These are phyloP conservation scores for Corymbia maculata DNA, from an alignment of 345 rosid genomes.

Conservation along the genomic window DNA sequence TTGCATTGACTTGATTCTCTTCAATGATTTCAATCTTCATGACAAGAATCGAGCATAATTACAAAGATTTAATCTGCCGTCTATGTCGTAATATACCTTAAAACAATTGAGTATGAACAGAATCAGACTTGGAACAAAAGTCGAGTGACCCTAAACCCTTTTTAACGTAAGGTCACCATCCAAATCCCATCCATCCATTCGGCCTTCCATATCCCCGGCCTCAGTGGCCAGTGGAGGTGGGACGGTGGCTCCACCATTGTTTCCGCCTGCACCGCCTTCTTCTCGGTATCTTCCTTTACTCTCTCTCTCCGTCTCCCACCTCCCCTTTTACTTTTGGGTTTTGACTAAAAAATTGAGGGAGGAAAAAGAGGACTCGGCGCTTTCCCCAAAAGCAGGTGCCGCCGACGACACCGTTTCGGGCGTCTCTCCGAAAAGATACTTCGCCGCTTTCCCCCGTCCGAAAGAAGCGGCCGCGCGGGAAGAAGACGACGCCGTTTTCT, in stretches of 20 bases:
- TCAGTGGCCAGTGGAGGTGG: background rate
- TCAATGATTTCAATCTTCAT: background rate
- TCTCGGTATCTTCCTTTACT: background rate
- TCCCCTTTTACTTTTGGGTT: background rate
- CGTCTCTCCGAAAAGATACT: background rate
- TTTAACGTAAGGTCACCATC: background rate
- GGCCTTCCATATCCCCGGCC: background rate
- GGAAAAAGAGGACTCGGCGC: background rate
- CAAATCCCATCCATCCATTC: accelerated
- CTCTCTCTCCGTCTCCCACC: background rate
- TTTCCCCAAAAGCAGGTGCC: background rate
- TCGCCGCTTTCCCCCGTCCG: background rate
- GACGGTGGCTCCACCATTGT: background rate
- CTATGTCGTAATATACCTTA: too few species aligned
- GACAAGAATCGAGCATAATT: background rate
- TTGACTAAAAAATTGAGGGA: background rate
- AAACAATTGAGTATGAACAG: background rate
- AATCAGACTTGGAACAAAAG: background rate
- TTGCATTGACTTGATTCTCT: background rate
- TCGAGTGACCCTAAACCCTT: background rate
- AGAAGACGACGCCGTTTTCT: background rate
- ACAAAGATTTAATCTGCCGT: accelerated
- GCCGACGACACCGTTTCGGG: background rate
- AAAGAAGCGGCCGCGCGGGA: background rate
- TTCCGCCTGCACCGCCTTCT: background rate